phyloP scores from a whole-genome alignment of 192 early-diverging fungal genomes.

The Glomus cerebriforme region DNA sequence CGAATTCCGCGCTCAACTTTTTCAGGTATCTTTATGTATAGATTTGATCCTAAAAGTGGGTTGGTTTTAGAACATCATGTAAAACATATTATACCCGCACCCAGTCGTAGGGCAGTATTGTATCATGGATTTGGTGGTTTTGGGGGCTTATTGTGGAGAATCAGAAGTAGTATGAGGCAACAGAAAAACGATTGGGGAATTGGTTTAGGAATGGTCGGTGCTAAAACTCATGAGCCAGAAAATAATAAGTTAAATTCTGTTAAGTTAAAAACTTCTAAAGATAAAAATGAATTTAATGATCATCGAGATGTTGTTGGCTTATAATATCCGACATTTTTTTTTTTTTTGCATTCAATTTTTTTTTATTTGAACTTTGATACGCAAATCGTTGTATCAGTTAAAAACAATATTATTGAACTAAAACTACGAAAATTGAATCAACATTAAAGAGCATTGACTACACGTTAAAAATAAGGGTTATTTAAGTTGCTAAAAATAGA shows the following conservation, averaged over 20 bases:
- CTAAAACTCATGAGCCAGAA: background rate
- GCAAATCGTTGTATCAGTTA: background rate
- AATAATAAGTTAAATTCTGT: background rate
- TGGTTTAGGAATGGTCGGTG: constrained; percentile 23
- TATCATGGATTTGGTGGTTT: constrained; percentile 30
- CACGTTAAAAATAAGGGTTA: background rate
- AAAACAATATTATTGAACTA: background rate
- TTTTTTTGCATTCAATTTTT: background rate
- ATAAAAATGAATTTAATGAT: constrained; percentile 14
- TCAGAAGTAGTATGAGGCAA: constrained; percentile 9
- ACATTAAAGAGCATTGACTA: background rate
- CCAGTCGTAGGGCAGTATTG: constrained; percentile 20
- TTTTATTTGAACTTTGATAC: background rate
- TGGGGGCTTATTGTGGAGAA: constrained; percentile 16
- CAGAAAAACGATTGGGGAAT: constrained; percentile 27
- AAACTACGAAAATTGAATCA: background rate
- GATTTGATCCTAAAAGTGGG: constrained; percentile 22
- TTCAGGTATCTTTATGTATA: constrained; percentile 26
- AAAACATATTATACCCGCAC: constrained; percentile 24
- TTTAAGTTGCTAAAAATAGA: background rate
- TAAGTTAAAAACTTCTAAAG: background rate
- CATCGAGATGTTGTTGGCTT: background rate
- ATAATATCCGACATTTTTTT: background rate
- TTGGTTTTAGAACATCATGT: constrained; percentile 17
- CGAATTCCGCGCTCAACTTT: constrained; percentile 21